Conservation (phyloP, 1,284 basidiomycete species). For the Rhodofomes roseus region DNA sequence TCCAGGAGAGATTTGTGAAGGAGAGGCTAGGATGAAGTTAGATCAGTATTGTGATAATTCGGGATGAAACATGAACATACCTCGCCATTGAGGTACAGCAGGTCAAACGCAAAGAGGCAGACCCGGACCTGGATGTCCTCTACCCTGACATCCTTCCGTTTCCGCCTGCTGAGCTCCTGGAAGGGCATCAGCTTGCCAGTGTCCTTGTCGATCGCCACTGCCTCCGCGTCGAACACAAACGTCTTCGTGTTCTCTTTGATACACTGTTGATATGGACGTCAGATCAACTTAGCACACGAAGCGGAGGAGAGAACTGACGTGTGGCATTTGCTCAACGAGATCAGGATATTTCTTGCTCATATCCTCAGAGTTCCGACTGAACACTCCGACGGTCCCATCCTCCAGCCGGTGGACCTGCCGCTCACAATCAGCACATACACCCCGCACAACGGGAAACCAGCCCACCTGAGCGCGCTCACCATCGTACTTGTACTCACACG, state of each 20-base stretch:
- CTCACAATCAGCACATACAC: background rate
- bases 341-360: constrained; percentile 99
- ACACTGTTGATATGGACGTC: constrained; percentile 53
- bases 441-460: background rate
- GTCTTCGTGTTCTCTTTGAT: constrained; percentile 80
- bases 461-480: constrained; percentile 93
- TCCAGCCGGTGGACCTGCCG: constrained; percentile 77
- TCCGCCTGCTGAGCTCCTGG: constrained; percentile 93
- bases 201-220: constrained; percentile 90
- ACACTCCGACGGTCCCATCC: constrained; percentile 82
- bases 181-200: constrained; percentile 90
- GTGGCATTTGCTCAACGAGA: constrained; percentile 88
- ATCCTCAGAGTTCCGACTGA: constrained; percentile 97
- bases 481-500: constrained; percentile 99
- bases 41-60: background rate
- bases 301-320: constrained; percentile 43
- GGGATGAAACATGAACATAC: constrained; percentile 39
- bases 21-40: constrained; percentile 45
- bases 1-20: constrained; percentile 66
- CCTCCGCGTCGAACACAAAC: constrained; percentile 95
- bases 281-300: constrained; percentile 2
- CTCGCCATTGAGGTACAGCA: constrained; percentile 93
- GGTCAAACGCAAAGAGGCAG: constrained; percentile 93
- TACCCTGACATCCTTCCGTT: constrained; percentile 96
- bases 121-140: constrained; percentile 96